A percentile compares a stretch with the other conserved stretches of the same genome.
These are phyloP conservation scores for Aspergillus candidus DNA, from an alignment of 2,329 filamentous ascomycete genomes.

Conservation along the genomic window DNA sequence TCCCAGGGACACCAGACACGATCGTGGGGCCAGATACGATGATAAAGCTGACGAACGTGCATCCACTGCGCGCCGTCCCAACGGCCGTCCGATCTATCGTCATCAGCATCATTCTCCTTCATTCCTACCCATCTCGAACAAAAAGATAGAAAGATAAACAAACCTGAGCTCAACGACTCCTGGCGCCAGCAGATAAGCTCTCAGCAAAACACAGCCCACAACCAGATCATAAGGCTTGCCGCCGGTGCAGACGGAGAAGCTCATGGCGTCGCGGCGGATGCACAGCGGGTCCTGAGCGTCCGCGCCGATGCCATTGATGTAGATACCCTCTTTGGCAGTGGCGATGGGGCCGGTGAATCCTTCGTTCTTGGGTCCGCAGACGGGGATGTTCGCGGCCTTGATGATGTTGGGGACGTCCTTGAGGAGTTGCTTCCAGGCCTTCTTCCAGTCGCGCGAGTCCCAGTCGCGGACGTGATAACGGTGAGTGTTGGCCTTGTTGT, in stretches of 20 bases:
- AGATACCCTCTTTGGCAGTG: conserved; percentile 6
- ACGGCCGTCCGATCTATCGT: too few relatives aligned
- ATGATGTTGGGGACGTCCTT: conserved; percentile 9
- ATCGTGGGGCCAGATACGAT: too few relatives aligned
- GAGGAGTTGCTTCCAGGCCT: conserved; percentile 13
- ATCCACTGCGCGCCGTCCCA: too few relatives aligned
- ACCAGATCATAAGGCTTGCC: conserved; percentile 15
- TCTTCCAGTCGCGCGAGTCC: conserved; percentile 10
- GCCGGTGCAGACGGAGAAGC: conserved; percentile 11
- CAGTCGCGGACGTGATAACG: conserved; percentile 11
- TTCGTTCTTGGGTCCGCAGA: conserved; percentile 1
- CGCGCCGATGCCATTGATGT: conserved; percentile 6
- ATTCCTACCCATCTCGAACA: too few relatives aligned
- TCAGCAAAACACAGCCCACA: conserved; percentile 13
- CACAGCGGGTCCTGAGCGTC: conserved; percentile 6
- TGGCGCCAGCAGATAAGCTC: conserved; percentile 14
- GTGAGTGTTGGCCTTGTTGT: conserved; percentile 10
- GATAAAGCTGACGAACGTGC: too few relatives aligned
- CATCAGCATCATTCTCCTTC: too few relatives aligned
- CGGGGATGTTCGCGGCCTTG: neutral
- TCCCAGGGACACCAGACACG: too few relatives aligned
- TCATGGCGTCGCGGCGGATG: neutral
- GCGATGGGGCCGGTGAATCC: neutral
- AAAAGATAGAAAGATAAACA: too few relatives aligned
- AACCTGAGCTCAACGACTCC: neutral